Base-by-base conservation (phyloP, 176 grass and related monocot genomes). In the Oryza glumipatula region DNA sequence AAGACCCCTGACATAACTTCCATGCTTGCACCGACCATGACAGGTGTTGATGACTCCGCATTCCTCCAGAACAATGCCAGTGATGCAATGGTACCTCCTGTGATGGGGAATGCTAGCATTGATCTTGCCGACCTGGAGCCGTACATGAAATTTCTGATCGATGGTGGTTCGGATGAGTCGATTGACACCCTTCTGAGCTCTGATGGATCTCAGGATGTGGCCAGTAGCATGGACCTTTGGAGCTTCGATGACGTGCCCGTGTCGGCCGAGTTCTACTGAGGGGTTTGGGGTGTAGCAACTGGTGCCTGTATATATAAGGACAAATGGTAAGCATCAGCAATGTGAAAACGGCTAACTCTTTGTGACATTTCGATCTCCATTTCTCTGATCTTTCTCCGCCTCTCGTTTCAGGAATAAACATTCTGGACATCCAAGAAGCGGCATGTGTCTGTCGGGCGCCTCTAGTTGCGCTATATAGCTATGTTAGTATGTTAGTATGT, bases 171-270 rank as follows among this genome's bases (percentile, higher is more conserved):
- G 30, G 91, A 90, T 63, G 89, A 86, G 76, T 87, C 91, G 16
- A 33, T 89, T 24, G 79, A 90, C 68, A 84, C 36, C 61, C 77
- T 98, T 58, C 64, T 88, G 23, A 85, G 68, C 81, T 80, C n/a
- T 74, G 85, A 94, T 49, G 83, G 33, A 33, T 77, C 73, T 67
- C 76, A 92, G 61, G 90, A 94, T 45, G 67, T 72, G 74, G 66
- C 52, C 12, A 67, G 60, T 76, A 86, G 76, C 77, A 80, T 92
- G 83, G 81, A 88, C 68, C 89, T 99, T 47, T 99, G 94, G 97
- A 91, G 84, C 82, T 99, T 99, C 28, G 89, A 85, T 77, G 90
- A 92, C 84, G 82, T 99, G 78, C 88, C 70, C 71, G 35, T 87
- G 35, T 56, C 65, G 38, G 68, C 45, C 22, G 44, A 58, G 68